Evolutionary conservation across 176 grass and related monocot species (phyloP).

Genomic region (Aegilops sharonensis): DNA sequence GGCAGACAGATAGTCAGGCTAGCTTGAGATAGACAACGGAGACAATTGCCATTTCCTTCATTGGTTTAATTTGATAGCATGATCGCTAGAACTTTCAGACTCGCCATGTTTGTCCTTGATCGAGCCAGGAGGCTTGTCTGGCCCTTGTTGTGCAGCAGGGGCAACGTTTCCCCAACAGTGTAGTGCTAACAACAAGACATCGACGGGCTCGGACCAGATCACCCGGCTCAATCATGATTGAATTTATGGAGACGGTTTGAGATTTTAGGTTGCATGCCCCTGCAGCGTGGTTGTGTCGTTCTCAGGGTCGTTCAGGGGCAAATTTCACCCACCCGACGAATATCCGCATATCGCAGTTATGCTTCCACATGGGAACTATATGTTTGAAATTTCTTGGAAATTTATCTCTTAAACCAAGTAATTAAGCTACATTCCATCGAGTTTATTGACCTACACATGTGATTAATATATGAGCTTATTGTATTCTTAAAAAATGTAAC

Average conservation of each 20-base stretch:
- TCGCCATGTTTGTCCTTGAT: not conserved
- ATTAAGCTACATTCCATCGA: no score
- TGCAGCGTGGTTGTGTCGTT: not conserved
- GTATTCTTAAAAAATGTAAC: no score
- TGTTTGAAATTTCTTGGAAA: not conserved
- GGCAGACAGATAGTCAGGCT: no score
- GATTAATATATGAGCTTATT: no score
- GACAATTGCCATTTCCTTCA: not conserved
- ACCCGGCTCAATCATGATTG: not conserved
- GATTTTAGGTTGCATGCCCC: not conserved
- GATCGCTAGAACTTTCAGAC: not conserved
- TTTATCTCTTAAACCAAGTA: no score
- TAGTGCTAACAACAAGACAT: not conserved
- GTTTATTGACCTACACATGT: no score
- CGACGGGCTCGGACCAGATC: not conserved
- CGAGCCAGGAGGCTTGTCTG: not conserved
- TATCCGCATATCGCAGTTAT: not conserved
- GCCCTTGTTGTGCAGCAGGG: not conserved
- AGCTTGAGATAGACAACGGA: not conserved
- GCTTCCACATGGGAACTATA: not conserved
- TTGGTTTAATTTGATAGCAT: not conserved
- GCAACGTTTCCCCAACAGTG: not conserved
- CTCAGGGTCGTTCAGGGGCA: not conserved
- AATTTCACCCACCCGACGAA: not conserved
- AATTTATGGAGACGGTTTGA: not conserved